Conservation (phyloP, 805 yeast genomes). For the Lachancea lanzarotensis region DNA sequence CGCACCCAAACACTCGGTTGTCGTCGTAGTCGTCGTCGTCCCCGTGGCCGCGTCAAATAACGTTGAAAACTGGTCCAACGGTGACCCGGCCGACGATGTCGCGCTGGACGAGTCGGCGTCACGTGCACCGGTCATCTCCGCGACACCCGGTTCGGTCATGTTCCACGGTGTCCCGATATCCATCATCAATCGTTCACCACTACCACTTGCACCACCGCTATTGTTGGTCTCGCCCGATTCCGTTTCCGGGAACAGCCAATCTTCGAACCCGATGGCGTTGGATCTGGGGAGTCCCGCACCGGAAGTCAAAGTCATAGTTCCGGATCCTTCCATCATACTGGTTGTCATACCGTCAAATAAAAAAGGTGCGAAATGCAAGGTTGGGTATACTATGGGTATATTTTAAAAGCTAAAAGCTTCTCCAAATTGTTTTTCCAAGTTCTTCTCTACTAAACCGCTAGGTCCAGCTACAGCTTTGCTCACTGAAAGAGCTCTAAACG, state of each 20-base stretch:
- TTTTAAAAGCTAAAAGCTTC: too few species aligned
- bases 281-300: neutral
- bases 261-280: conserved; percentile 1
- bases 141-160: too few species aligned
- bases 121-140: too few species aligned
- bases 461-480: neutral
- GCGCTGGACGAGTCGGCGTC: conserved; percentile 1
- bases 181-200: too few species aligned
- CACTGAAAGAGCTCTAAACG: neutral
- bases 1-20: neutral
- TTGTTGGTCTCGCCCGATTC: too few species aligned
- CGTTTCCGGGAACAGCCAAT: conserved; percentile 9
- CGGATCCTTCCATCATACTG: conserved; percentile 1
- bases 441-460: neutral
- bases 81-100: conserved; percentile 11
- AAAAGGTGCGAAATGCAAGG: neutral
- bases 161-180: too few species aligned
- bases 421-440: too few species aligned
- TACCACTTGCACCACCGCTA: too few species aligned
- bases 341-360: neutral
- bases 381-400: too few species aligned
- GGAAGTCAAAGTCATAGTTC: conserved; percentile 1
- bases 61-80: conserved; percentile 9
- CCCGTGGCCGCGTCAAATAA: conserved; percentile 7
- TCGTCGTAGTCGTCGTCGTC: conserved; percentile 3